Percentiles rank a stretch among this genome's conserved stretches.
Conservation (phyloP, 169 alveolate species). For the Plasmodium billcollinsi region DNA sequence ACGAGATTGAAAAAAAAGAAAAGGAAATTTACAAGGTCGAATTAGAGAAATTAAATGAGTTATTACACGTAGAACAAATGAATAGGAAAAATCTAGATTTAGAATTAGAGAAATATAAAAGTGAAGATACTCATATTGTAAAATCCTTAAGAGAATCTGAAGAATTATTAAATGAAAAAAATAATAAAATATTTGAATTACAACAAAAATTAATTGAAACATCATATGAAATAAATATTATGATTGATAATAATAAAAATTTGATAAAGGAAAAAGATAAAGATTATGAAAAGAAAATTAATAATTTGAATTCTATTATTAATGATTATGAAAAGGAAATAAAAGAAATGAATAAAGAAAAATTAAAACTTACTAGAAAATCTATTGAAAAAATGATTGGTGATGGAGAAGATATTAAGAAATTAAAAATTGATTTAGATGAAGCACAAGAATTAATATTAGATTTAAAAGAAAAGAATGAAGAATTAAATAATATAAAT, state of each 20-base stretch:
- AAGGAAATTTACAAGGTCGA: constrained; percentile 48
- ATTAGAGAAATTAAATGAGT: constrained; percentile 47
- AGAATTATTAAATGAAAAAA: constrained; percentile 50
- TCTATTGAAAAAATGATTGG: constrained; percentile 54
- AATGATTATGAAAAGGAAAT: constrained; percentile 53
- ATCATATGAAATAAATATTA: constrained; percentile 36
- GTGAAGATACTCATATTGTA: constrained; percentile 56
- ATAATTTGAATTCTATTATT: constrained; percentile 30
- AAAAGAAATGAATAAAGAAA: constrained; percentile 43
- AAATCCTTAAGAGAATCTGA: constrained; percentile 61
- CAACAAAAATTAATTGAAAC: constrained; percentile 45
- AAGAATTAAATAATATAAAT: constrained; percentile 27
- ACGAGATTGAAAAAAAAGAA: constrained; percentile 62
- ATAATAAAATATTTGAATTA: constrained; percentile 45
- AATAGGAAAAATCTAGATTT: constrained; percentile 35
- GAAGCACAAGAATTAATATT: constrained; percentile 32
- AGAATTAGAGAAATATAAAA: constrained; percentile 48
- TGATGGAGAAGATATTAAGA: constrained; percentile 67
- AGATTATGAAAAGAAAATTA: constrained; percentile 54
- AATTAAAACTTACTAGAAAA: constrained; percentile 37
- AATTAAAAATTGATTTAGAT: constrained; percentile 38
- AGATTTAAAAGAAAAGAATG: constrained; percentile 35
- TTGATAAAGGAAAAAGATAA: constrained; percentile 26
- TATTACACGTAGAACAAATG: constrained; percentile 38
- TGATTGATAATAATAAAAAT: constrained; percentile 24